Evolutionary conservation across 1,284 basidiomycete species (phyloP).

Genomic region (Trichosporon faecale): DNA sequence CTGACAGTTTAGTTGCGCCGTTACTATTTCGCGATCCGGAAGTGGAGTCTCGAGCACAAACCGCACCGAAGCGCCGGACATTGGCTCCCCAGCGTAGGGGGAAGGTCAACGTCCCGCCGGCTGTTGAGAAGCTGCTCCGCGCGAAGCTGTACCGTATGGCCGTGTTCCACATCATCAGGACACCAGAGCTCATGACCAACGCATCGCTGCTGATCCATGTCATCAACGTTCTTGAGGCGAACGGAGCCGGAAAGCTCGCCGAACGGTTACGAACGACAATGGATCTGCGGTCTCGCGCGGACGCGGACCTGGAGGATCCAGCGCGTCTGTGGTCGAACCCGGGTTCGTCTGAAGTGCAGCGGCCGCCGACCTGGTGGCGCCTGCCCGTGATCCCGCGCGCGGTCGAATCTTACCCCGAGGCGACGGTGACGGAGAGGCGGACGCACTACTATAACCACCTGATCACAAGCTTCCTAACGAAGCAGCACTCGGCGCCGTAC

Average conservation of each 20-base stretch:
- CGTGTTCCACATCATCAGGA: constrained; percentile 37
- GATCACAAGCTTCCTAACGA: constrained; percentile 19
- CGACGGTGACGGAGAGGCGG: constrained; percentile 11
- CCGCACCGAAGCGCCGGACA: background rate
- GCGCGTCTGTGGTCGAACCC: constrained; percentile 8
- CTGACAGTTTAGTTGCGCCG: background rate
- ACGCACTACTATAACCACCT: constrained; percentile 23
- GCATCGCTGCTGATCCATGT: constrained; percentile 24
- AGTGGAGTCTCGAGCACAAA: background rate
- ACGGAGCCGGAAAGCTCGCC: constrained; percentile 41
- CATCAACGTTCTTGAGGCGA: constrained; percentile 25
- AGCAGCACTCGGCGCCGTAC: constrained; percentile 15
- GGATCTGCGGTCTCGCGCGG: constrained; percentile 13
- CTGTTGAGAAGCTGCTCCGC: constrained; percentile 33
- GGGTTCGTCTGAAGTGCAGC: background rate
- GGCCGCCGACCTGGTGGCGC: constrained; percentile 18
- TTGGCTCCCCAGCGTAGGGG: background rate
- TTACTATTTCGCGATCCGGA: background rate
- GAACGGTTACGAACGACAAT: constrained; percentile 28
- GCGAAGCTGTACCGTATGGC: constrained; percentile 38
- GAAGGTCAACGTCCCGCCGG: constrained; percentile 24
- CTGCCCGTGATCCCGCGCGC: constrained; percentile 10
- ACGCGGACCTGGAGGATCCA: background rate
- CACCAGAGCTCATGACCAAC: constrained; percentile 33
- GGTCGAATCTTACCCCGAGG: constrained; percentile 5